Evolutionary conservation across 2,329 filamentous ascomycete genomes (phyloP), one percentile per base, ranked within the genome.

Genomic region (Chrysoporthe cubensis): DNA sequence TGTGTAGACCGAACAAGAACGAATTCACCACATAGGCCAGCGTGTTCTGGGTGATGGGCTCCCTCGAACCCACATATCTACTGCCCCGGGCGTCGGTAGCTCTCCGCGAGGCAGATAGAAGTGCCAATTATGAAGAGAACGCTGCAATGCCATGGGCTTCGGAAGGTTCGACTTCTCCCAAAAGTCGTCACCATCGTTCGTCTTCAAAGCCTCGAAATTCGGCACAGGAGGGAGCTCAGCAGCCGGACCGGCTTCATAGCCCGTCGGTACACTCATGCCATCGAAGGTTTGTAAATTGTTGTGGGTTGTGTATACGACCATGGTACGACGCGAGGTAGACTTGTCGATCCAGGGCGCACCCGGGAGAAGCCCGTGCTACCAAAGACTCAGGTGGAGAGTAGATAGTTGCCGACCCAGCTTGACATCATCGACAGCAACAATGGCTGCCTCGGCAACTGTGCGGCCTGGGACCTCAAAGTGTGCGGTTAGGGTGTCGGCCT

Each of bases 401-500:
- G 81, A 81, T 26, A 81, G 75, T 42, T 75, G 75, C 8, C 78
- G 76, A 14, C 82, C 82, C 9, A 77, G 73, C 71, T 83, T 84
- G 66, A 79, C 71, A 54, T 83, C 79, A 1, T 80, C 76, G 6
- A 84, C 76, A 5, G 77, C 60, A 34, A 84, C 71, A 16, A 79
- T 68, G 3, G 77, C 81, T 0, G 75, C 77, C 0, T 81, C 82
- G 7, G 75, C 71, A 9, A 75, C 66, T 0, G 80, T 80, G 14
- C 80, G 78, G 57, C 73, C 75, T 54, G 83, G 73, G 66, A 79
- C 84, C 59, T 82, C 76, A 69, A 82, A 80, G 64, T 82, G 78
- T 0, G 77, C 77, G 1, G 78, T 75, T 26, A 82, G 69, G 2
- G 80, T 76, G 70, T 82, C 77, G 0, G 77, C 74, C 54, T 82